Base-by-base conservation (phyloP, 2,329 filamentous ascomycete species). In the Talaromyces pinophilus region DNA sequence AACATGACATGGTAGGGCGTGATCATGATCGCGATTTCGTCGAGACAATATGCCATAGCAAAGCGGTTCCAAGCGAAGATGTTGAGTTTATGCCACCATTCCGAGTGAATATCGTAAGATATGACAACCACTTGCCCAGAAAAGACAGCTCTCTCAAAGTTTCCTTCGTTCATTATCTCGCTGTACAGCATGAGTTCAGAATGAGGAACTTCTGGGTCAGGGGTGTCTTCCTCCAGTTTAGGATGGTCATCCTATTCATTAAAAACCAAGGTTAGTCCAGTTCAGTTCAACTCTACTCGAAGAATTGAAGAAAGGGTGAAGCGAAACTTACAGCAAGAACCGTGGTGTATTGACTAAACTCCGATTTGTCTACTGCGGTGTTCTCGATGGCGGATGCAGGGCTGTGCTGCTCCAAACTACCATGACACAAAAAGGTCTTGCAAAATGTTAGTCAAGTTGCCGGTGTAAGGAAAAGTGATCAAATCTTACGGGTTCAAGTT, bases 11-110 rank as follows among this genome's bases (percentile, higher is more conserved):
- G 48, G 7, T 28, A 48, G 2, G 57, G 46, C 3, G 54, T 59
- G 7, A 65, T 65, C n/a, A 65, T 22, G 5, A 65, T 33, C 5
- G 59, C 17, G 4, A 65, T 59, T 15, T 65, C 63, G 10, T 65
- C 63, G 3, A 52, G 19, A 35, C 33, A 65, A 1, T 19, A 55
- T 1, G 10, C 38, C 2, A 15, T 3, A 3, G 44, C 44, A 1
- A 25, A n/a, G 3, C 44, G 50, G 1, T 60, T 46, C 8, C 22
- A 48, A 1, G 55, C 63, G 19, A 28, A 65, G 6, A 65, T 28
- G 19, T 44, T 60, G 13, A 60, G 15, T 11, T 30, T 60, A 1
- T 19, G 15, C 38, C 38, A 60, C 57, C 57, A 60, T 10, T 44
- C 22, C 0, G 19, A n/a, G 1, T 30, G n/a, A 0, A 60, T 17